These are phyloP conservation scores for Fragaria nilgerrensis DNA, from an alignment of 306 rosid species.

Conservation along the genomic window DNA sequence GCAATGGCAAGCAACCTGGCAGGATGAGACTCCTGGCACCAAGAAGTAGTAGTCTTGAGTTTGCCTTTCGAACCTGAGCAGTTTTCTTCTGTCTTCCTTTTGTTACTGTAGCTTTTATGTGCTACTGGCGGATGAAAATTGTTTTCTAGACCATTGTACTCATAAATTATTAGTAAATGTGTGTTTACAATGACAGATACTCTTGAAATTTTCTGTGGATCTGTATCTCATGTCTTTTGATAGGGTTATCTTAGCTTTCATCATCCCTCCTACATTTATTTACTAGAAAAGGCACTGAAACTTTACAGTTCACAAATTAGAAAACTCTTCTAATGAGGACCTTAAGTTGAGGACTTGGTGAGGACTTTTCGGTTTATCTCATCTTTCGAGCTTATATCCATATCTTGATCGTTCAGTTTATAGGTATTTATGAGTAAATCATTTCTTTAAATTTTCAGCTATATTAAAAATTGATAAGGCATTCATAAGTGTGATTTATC, in stretches of 20 bases:
- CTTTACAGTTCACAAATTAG: too few species aligned
- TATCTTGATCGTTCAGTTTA: too few species aligned
- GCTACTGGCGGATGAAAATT: conserved; percentile 7
- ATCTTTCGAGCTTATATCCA: too few species aligned
- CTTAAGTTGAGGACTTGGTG: too few species aligned
- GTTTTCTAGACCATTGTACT: not conserved
- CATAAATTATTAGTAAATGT: not conserved
- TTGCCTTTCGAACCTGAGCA: not conserved
- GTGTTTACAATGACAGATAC: not conserved
- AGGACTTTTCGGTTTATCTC: too few species aligned
- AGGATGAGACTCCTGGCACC: conserved; percentile 63
- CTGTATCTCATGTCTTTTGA: not conserved
- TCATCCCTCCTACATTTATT: not conserved
- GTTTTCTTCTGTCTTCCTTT: not conserved
- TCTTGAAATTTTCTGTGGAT: not conserved
- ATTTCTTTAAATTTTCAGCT: too few species aligned
- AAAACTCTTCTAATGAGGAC: too few species aligned
- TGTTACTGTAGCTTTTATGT: conserved; percentile 6
- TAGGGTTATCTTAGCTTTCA: not conserved
- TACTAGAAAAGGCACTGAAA: not conserved
- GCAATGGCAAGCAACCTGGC: conserved; percentile 99
- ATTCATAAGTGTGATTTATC: too few species aligned
- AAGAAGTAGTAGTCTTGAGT: conserved; percentile 40
- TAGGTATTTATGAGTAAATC: too few species aligned
- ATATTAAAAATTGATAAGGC: too few species aligned